Evolutionary conservation across 305 asterid species (phyloP).

Genomic region (Plantago coronopus): DNA sequence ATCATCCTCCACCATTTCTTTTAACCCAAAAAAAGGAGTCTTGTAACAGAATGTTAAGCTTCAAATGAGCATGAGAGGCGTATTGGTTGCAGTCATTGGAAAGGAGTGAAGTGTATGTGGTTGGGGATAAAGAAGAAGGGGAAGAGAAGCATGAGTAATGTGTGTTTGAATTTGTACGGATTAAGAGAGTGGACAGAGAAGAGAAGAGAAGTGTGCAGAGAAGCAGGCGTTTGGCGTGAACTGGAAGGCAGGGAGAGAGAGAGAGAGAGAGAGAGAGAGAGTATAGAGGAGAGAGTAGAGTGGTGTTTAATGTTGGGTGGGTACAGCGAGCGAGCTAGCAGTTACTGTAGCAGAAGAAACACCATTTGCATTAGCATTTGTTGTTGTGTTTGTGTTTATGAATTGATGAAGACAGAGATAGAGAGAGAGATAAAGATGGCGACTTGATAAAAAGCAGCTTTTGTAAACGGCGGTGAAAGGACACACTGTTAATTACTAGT

Average conservation of each 20-base stretch:
- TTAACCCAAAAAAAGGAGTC: constrained; percentile 11
- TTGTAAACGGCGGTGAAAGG: constrained; percentile 81
- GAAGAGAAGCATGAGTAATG: constrained; percentile 9
- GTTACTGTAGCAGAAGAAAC: constrained; percentile 7
- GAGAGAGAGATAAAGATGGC: constrained; percentile 16
- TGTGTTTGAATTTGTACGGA: constrained; percentile 27
- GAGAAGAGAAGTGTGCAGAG: constrained; percentile 34
- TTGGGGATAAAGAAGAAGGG: constrained; percentile 16
- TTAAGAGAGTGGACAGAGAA: constrained; percentile 14
- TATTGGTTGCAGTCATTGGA: background rate
- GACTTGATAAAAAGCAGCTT: too few relatives aligned
- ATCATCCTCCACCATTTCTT: constrained; percentile 23
- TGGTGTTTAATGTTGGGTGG: constrained; percentile 45
- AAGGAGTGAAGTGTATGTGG: constrained; percentile 15
- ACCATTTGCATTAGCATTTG: constrained; percentile 28
- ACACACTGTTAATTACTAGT: too few relatives aligned
- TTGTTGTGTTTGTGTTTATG: too few relatives aligned
- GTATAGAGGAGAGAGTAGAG: background rate
- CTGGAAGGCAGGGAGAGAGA: constrained; percentile 59
- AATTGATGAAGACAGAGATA: constrained; percentile 51
- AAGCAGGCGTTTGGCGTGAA: constrained; percentile 99
- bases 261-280: constrained; percentile 26
- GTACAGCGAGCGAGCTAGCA: constrained; percentile 2
- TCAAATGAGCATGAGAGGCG: constrained; percentile 9
- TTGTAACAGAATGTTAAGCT: constrained; percentile 10